A percentile compares a stretch with the other conserved stretches of the same genome.
Conservation (phyloP, 164 flowering plant species). For the Kalanchoe fedtschenkoi region DNA sequence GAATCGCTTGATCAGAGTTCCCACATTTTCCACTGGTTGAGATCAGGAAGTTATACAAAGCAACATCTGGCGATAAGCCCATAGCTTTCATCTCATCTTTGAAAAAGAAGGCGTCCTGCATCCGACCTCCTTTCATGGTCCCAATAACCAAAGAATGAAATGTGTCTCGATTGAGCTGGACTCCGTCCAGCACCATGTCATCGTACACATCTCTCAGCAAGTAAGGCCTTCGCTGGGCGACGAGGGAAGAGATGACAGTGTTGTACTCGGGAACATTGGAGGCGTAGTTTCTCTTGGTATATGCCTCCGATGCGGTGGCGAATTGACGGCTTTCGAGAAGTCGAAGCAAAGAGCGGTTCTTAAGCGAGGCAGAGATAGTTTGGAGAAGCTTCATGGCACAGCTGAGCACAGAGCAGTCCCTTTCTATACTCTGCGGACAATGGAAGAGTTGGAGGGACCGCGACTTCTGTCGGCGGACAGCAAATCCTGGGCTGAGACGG, state of each 20-base stretch:
- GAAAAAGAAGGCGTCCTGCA: constrained; percentile 84
- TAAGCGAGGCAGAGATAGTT: constrained; percentile 23
- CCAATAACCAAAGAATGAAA: constrained; percentile 68
- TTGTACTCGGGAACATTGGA: constrained; percentile 72
- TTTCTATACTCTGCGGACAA: too few species aligned
- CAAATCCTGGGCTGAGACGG: too few species aligned
- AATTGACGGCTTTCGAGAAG: constrained; percentile 25
- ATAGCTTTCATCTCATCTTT: constrained; percentile 70
- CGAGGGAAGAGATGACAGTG: constrained; percentile 57
- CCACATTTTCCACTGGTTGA: constrained; percentile 82
- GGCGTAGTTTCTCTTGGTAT: constrained; percentile 66
- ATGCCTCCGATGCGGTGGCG: constrained; percentile 36
- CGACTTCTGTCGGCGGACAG: too few species aligned
- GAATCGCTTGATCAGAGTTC: constrained; percentile 54
- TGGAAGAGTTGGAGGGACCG: neutral
- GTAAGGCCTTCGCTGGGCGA: constrained; percentile 51
- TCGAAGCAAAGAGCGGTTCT: constrained; percentile 23
- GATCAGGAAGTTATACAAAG: constrained; percentile 72
- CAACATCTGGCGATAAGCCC: constrained; percentile 88
- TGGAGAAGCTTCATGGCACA: constrained; percentile 36
- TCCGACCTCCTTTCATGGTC: constrained; percentile 63
- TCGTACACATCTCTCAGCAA: constrained; percentile 83
- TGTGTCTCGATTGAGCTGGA: constrained; percentile 62
- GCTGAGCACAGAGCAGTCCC: neutral
- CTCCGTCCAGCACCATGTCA: constrained; percentile 85